Conservation (phyloP, 768 basidiomycete genomes). For the Phlegmacium glaucopus region DNA sequence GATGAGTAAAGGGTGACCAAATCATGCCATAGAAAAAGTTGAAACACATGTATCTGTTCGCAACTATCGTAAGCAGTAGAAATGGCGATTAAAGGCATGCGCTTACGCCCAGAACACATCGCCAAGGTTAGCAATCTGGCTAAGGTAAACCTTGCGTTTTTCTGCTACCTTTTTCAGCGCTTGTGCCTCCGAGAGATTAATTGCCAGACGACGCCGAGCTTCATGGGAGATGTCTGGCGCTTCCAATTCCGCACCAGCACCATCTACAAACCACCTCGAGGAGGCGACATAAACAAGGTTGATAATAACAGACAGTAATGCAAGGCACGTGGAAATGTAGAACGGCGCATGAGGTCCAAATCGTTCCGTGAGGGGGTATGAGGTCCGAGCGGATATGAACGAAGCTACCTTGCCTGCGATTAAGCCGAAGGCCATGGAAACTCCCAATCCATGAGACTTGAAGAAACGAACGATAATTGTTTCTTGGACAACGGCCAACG, state of each 20-base stretch:
- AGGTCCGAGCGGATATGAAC: constrained; percentile 71
- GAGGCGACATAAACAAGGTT: constrained; percentile 65
- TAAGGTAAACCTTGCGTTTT: constrained; percentile 59
- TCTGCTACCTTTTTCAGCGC: constrained; percentile 63
- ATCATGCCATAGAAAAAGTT: constrained; percentile 74
- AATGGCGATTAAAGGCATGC: not conserved
- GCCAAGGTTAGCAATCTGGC: constrained; percentile 61
- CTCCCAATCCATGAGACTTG: constrained; percentile 68
- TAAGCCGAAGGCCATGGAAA: constrained; percentile 80
- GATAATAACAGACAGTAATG: constrained; percentile 61
- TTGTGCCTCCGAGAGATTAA: constrained; percentile 52
- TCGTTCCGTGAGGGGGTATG: constrained; percentile 68
- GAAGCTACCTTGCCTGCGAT: constrained; percentile 78
- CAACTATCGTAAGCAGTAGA: constrained; percentile 3
- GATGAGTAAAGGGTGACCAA: constrained; percentile 77
- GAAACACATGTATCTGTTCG: constrained; percentile 61
- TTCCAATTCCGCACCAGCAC: constrained; percentile 60
- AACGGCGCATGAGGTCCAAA: constrained; percentile 75
- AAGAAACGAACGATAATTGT: constrained; percentile 84
- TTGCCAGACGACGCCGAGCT: constrained; percentile 39
- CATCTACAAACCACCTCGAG: constrained; percentile 62
- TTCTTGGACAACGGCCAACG: constrained; percentile 80
- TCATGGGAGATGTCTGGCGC: constrained; percentile 58
- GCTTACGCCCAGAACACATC: constrained; percentile 78
- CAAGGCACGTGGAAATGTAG: constrained; percentile 60